A percentile compares a stretch with the other conserved stretches of the same genome.
phyloP scores from a whole-genome alignment of 495 filamentous ascomycete species.

The Sporormia fimetaria region DNA sequence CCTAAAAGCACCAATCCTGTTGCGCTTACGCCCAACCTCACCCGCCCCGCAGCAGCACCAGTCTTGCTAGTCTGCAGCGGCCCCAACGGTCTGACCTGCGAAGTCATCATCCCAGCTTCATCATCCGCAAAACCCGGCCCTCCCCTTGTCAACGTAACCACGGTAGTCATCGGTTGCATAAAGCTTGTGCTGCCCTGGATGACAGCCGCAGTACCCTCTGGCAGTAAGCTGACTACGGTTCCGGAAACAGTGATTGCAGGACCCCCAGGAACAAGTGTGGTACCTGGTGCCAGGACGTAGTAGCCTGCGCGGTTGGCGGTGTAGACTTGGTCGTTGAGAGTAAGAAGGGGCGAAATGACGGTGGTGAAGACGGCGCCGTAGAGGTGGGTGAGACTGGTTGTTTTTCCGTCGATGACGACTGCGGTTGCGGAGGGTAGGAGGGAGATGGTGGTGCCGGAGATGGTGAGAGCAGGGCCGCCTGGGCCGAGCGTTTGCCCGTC shows the following conservation, averaged over 20 bases:
- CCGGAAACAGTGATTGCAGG: conserved; percentile 10
- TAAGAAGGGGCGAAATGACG: conserved; percentile 9
- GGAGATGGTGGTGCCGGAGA: conserved; percentile 20
- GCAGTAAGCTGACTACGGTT: conserved; percentile 11
- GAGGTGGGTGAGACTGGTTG: conserved; percentile 7
- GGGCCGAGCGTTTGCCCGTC: conserved; percentile 17
- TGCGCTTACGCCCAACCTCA: background rate
- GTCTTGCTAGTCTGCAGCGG: too few species aligned
- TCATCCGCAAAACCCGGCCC: conserved; percentile 4
- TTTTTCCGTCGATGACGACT: conserved; percentile 17
- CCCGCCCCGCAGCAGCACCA: background rate
- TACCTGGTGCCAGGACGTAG: conserved; percentile 17
- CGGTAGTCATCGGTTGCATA: conserved; percentile 9
- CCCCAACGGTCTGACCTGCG: too few species aligned
- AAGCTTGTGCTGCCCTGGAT: conserved; percentile 15
- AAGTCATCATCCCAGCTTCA: background rate
- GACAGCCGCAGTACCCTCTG: conserved; percentile 11
- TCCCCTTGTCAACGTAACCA: conserved; percentile 13
- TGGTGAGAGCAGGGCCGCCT: conserved; percentile 20
- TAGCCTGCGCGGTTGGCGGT: conserved; percentile 18
- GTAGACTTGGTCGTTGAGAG: conserved; percentile 7
- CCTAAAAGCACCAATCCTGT: conserved; percentile 4
- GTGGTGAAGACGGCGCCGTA: conserved; percentile 12
- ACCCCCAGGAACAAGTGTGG: conserved; percentile 21
- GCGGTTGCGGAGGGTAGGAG: conserved; percentile 19